Evolutionary conservation across 148 eudicot genomes (phyloP).

Genomic region (Vaccinium myrtillus): DNA sequence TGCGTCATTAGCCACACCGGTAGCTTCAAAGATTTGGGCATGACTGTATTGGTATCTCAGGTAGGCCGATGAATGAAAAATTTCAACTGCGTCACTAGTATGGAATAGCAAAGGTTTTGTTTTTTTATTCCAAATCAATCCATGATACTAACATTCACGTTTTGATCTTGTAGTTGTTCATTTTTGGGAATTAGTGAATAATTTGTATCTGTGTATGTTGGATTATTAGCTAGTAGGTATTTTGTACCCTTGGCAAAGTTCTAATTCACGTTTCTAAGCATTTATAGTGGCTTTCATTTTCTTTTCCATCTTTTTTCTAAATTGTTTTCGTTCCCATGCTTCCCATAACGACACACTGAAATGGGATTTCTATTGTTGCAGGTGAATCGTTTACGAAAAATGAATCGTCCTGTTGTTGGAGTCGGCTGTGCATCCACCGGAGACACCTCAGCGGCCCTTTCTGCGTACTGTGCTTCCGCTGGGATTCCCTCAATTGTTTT

Average conservation of each 20-base stretch:
- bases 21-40: neutral
- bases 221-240: neutral
- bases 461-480: slow-evolving; percentile 91
- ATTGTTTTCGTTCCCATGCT: neutral
- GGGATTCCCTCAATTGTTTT: slow-evolving; percentile 90
- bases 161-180: neutral
- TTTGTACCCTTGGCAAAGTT: neutral
- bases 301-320: neutral
- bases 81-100: neutral
- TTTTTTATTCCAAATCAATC: neutral
- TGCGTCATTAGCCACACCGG: neutral
- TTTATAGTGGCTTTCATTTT: neutral
- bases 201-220: neutral
- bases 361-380: neutral
- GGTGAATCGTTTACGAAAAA: slow-evolving; percentile 72
- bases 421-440: slow-evolving; percentile 93
- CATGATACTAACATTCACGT: neutral
- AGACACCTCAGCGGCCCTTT: slow-evolving; percentile 82
- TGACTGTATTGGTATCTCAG: neutral
- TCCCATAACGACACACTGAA: neutral
- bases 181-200: neutral
- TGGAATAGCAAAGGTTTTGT: neutral
- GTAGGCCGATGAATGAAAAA: neutral
- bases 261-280: neutral
- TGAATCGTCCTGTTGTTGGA: slow-evolving; percentile 77